A percentile compares a stretch with the other conserved stretches of the same genome.
Conservation (phyloP, 208 protist species). For the Ichthyophonus hoferi region DNA sequence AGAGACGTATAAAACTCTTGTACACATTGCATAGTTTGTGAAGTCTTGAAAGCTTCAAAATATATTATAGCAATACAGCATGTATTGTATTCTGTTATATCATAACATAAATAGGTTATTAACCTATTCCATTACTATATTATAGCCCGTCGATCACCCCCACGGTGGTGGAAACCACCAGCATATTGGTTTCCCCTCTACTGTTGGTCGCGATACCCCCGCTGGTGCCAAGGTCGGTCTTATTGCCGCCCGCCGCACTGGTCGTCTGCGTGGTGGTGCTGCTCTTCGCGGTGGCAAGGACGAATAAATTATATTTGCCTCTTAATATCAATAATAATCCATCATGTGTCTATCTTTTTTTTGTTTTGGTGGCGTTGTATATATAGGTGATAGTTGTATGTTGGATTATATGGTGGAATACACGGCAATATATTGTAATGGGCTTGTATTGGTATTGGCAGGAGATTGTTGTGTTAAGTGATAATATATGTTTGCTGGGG, state of each 20-base stretch:
- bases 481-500: not conserved
- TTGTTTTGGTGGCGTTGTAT: not conserved
- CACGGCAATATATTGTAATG: not conserved
- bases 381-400: not conserved
- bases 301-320: constrained; percentile 18
- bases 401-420: not conserved
- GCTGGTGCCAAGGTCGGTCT: constrained; percentile 96
- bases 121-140: no score
- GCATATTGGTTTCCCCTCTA: constrained; percentile 96
- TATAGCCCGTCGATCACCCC: constrained; percentile 87
- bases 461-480: not conserved
- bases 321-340: not conserved
- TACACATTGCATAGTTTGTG: no score
- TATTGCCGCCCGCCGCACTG: constrained; percentile 96
- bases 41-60: no score
- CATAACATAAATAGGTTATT: no score
- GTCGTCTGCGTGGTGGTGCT: constrained; percentile 76
- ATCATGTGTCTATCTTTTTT: not conserved
- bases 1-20: no score
- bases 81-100: no score
- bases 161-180: constrained; percentile 99
- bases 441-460: not conserved
- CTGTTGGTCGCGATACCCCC: constrained; percentile 71
- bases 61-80: no score
- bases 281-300: constrained; percentile 32